Base-by-base conservation (phyloP, 2,329 filamentous ascomycete genomes). In the Epichloe typhina region DNA sequence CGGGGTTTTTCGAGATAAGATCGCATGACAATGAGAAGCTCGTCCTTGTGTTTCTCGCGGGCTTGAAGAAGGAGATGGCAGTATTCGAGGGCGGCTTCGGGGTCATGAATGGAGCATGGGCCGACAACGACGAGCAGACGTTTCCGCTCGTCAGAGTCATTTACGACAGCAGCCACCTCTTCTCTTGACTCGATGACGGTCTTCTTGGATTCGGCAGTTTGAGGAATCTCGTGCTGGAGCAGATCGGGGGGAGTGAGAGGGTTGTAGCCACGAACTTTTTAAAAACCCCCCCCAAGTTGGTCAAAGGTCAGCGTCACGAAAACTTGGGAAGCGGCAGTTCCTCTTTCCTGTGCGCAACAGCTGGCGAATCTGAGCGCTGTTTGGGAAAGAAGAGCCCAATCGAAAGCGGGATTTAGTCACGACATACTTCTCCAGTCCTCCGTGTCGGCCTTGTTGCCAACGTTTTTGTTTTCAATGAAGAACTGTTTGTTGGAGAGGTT, bases 1-100 rank as follows among this genome's bases (percentile, higher is more conserved):
- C 93, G 84, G 41, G 93, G 93, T 78, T 98, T 98, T 77, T 98
- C 93, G 49, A 98, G 84, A 79, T 98, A 98, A 64, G 90, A 89
- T 61, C 93, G 88, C 93, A 98, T 98, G 63, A 98, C 84, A 66
- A 98, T 86, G 67, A 83, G 83, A 44, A 98, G 78, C 49, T 81
- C 75, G 66, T 97, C 90, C 60, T 82, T 76, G 55, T 83, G 83
- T 75, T 85, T 88, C 57, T 86, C 80, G 54, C 89, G 80, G 46
- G 95, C 74, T 50, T 75, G 71, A 71, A 88, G 86, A 47, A 98
- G 79, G 50, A 84, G 82, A 56, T 77, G 71, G 66, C 86, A 88
- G 75, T 98, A 98, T 69, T 96, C 89, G 59, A 94, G 75, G 39
- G 93, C 93, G 15, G 82, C 82, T 47, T 76, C 80, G 7, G 93